A percentile compares a stretch with the other conserved stretches of the same genome.
These are phyloP conservation scores for Wickerhamia fluorescens DNA, from an alignment of 805 yeast genomes.

Conservation along the genomic window DNA sequence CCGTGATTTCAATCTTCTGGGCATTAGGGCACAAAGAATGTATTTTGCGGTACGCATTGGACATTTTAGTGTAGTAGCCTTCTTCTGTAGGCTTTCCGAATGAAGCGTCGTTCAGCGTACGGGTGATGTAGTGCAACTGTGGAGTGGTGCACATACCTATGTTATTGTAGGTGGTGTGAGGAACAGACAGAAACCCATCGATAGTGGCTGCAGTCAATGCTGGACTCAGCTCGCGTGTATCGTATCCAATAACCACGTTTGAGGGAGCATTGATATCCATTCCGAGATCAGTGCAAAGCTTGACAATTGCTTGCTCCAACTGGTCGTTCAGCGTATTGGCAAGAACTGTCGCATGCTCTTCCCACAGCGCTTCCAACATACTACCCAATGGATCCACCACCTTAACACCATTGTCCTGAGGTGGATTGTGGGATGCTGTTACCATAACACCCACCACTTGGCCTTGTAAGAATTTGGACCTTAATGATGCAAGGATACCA, in stretches of 20 bases:
- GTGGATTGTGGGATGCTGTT: conserved; percentile 94
- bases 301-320: conserved; percentile 31
- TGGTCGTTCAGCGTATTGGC: conserved; percentile 60
- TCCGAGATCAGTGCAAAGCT: conserved; percentile 31
- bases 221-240: conserved; percentile 83
- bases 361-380: conserved; percentile 85
- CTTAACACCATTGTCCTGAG: conserved; percentile 46
- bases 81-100: conserved; percentile 58
- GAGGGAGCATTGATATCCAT: conserved; percentile 42
- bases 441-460: conserved; percentile 90
- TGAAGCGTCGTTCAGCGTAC: conserved; percentile 57
- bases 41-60: conserved; percentile 45
- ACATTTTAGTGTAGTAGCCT: conserved; percentile 65
- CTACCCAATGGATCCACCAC: conserved; percentile 91
- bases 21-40: conserved; percentile 14
- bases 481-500: conserved; percentile 72
- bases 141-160: conserved; percentile 84
- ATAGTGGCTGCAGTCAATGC: conserved; percentile 48
- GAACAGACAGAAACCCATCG: conserved; percentile 51
- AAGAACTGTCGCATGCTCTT: conserved; percentile 64
- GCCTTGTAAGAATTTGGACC: conserved; percentile 68
- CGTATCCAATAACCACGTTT: conserved; percentile 67
- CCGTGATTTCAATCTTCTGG: conserved; percentile 41
- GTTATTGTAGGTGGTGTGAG: conserved; percentile 39
- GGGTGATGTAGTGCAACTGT: conserved; percentile 81